phyloP scores from a whole-genome alignment of 2,329 filamentous ascomycete species.

The Exserohilum turcica region DNA sequence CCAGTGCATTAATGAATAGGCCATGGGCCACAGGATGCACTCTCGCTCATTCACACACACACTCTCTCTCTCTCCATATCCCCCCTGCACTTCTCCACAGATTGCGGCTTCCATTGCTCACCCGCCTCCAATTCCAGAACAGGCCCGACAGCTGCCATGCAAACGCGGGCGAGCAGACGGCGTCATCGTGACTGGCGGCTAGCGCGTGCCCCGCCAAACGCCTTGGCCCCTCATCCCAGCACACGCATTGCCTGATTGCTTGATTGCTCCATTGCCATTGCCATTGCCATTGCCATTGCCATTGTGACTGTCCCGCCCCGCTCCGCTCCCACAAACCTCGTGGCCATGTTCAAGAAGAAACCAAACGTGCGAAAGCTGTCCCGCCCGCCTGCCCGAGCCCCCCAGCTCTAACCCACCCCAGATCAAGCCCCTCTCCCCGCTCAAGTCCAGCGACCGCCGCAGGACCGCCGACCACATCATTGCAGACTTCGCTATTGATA shows the following conservation, averaged over 20 bases:
- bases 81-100: no score
- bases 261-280: not conserved
- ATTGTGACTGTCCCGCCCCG: not conserved
- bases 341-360: slow-evolving; percentile 67
- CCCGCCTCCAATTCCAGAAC: no score
- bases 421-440: slow-evolving; percentile 69
- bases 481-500: slow-evolving; percentile 60
- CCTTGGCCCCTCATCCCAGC: not conserved
- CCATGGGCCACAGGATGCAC: no score
- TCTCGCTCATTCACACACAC: no score
- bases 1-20: no score
- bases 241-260: not conserved
- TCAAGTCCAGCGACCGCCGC: slow-evolving; percentile 70
- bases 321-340: not conserved
- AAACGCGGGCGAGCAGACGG: not conserved
- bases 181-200: not conserved
- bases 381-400: not conserved
- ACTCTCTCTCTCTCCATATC: no score
- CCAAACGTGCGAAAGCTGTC: slow-evolving; percentile 55
- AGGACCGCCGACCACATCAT: slow-evolving; percentile 72
- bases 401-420: slow-evolving; percentile 29
- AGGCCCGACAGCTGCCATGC: no score
- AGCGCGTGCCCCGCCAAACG: slow-evolving; percentile 1
- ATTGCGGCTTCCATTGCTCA: no score
- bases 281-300: not conserved